Conservation (phyloP, 352 stramenopile genomes). For the Phytophthora fragariaefolia region DNA sequence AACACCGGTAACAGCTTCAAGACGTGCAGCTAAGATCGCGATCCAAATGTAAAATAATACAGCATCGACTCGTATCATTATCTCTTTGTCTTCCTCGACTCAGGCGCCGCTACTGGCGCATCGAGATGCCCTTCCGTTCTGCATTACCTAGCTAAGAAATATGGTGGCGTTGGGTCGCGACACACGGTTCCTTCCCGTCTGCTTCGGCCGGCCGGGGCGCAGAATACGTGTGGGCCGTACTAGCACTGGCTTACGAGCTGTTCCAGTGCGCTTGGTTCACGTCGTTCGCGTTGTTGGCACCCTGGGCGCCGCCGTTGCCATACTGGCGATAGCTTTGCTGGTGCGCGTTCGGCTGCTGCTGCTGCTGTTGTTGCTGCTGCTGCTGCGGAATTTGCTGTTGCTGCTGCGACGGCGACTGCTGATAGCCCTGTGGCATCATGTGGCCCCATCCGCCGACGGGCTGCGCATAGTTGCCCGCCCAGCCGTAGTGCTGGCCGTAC, state of each 20-base stretch:
- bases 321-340: conserved; percentile 87
- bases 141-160: conserved; percentile 43
- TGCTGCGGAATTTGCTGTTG: conserved; percentile 63
- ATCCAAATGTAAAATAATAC: too few species aligned
- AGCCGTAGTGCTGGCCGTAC: conserved; percentile 85
- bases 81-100: conserved; percentile 23
- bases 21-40: too few species aligned
- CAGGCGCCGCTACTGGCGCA: conserved; percentile 34
- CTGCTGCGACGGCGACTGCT: conserved; percentile 66
- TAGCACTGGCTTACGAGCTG: conserved; percentile 66
- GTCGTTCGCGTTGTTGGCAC: conserved; percentile 52
- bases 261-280: conserved; percentile 68
- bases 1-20: too few species aligned
- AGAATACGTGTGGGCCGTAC: conserved; percentile 26
- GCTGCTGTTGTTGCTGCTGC: conserved; percentile 67
- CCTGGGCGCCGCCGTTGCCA: conserved; percentile 59
- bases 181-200: conserved; percentile 49
- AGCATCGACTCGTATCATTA: conserved; percentile 36
- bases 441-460: conserved; percentile 80
- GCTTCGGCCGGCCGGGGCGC: conserved; percentile 14
- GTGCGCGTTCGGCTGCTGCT: conserved; percentile 65
- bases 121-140: conserved; percentile 29
- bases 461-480: conserved; percentile 76
- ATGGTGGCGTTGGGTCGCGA: conserved; percentile 28
- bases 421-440: conserved; percentile 88